phyloP scores from a whole-genome alignment of 163 green algal species.

The Coccomyxa subellipsoidea region DNA sequence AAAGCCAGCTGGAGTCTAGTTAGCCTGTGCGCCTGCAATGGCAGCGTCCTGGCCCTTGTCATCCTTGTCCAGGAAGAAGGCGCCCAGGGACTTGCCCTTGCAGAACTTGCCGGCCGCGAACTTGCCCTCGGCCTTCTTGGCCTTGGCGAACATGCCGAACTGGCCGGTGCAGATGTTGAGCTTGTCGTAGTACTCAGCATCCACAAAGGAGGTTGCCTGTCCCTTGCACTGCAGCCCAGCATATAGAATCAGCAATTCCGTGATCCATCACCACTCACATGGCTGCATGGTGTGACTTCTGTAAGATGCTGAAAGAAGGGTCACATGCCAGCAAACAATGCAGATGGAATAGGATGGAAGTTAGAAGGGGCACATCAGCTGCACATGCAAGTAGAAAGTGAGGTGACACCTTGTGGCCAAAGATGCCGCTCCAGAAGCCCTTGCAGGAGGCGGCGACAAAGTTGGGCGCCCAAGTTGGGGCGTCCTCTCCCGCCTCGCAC shows the following conservation, averaged over 20 bases:
- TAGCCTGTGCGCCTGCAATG: not conserved
- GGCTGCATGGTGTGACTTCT: too few relatives aligned
- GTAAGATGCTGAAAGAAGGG: too few relatives aligned
- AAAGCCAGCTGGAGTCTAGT: not conserved
- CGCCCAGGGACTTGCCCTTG: conserved; percentile 8
- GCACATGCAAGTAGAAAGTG: too few relatives aligned
- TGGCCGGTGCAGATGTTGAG: conserved; percentile 6
- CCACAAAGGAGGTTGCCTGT: not conserved
- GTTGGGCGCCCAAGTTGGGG: not conserved
- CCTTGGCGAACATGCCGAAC: conserved; percentile 13
- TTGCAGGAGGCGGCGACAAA: not conserved
- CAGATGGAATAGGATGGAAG: too few relatives aligned
- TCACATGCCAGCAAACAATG: too few relatives aligned
- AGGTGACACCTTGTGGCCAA: not conserved
- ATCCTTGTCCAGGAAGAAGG: not conserved
- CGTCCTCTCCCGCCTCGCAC: not conserved
- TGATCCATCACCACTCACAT: not conserved
- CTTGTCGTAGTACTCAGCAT: not conserved
- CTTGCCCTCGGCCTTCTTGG: conserved; percentile 1
- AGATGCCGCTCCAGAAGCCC: conserved; percentile 15
- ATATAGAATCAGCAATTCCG: not conserved
- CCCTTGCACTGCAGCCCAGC: conserved; percentile 1
- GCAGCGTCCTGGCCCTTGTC: not conserved
- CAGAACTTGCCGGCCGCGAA: conserved; percentile 7
- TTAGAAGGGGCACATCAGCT: not conserved